Evolutionary conservation across 169 alveolate species (phyloP), one percentile per base, ranked within the genome.

Genomic region (Plasmodium cynomolgi): DNA sequence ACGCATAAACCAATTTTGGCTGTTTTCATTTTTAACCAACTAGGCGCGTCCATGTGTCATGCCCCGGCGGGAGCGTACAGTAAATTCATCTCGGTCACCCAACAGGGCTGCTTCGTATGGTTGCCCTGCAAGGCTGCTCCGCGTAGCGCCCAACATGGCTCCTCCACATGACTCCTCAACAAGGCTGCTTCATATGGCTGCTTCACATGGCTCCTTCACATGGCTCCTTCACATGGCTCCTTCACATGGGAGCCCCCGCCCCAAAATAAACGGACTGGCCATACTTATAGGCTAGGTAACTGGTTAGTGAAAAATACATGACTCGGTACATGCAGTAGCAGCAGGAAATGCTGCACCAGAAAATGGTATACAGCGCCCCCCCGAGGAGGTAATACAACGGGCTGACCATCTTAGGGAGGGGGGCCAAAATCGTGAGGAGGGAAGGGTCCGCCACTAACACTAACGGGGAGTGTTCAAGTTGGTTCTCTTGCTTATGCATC

Each of bases 331-430:
- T 3, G 29, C 94, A 88, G 71, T 79, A 88, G 29, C 94, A 88
- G 47, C 90, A 88, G 13, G 94, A 79, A 58, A 88, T 77, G 41
- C 94, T 88, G 33, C 94, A 88, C 94, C 94, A 88, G 71, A 88
- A 88, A 68, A 88, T 47, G 44, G 88, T 62, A 33, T 88, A 88
- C 54, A 88, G n/a, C 17, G 71, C 47, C 34, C 93, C 94, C 47
- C 94, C 94, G 33, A 88, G 62, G 71, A 84, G 81, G 72, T 88
- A 88, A 88, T 34, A 88, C 81, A 88, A 77, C 23, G 94, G 94
- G 72, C 71, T 79, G 68, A 77, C 50, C 94, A 88, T 88, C 33
- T 88, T 88, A n/a, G 26, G 62, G 23, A 85, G 37, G 80, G 41
- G 58, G 58, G 58, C n/a, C 58, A 47, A 47, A 47, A 47, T 4